Evolutionary conservation across 768 basidiomycete species (phyloP).

Genomic region (Agrocybe pediades): DNA sequence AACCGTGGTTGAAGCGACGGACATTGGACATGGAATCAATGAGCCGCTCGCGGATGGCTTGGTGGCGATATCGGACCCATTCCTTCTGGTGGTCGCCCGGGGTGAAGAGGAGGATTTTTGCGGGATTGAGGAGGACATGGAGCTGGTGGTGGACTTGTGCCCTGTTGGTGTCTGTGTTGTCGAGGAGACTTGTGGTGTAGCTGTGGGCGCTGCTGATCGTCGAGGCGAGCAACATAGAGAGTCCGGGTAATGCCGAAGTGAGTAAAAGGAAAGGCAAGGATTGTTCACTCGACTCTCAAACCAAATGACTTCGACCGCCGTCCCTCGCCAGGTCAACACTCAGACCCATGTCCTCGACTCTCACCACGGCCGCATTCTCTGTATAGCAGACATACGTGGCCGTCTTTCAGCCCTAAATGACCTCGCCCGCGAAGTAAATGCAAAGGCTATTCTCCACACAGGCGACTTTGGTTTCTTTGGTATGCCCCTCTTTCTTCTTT

Average conservation of each 20-base stretch:
- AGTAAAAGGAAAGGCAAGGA: not conserved
- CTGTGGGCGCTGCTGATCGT: not conserved
- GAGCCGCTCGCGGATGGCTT: slow-evolving; percentile 55
- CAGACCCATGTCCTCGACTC: slow-evolving; percentile 82
- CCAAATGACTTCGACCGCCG: slow-evolving; percentile 3
- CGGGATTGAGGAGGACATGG: not conserved
- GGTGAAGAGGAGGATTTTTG: not conserved
- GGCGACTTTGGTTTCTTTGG: slow-evolving; percentile 99
- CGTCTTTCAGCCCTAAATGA: slow-evolving; percentile 87
- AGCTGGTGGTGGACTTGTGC: not conserved
- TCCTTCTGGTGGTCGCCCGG: not conserved
- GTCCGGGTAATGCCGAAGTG: not conserved
- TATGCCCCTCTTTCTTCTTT: slow-evolving; percentile 30
- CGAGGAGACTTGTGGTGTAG: not conserved
- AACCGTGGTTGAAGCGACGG: slow-evolving; percentile 59
- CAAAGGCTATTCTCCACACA: slow-evolving; percentile 93
- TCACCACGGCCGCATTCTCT: slow-evolving; percentile 84
- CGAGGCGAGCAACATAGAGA: not conserved
- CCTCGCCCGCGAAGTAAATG: slow-evolving; percentile 85
- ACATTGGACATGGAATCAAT: slow-evolving; percentile 52
- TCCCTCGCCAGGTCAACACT: slow-evolving; percentile 63
- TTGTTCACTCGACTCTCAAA: not conserved
- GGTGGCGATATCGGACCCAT: slow-evolving; percentile 52
- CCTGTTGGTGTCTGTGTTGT: not conserved
- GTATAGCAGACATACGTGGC: slow-evolving; percentile 93